Base-by-base conservation (phyloP, 2,329 filamentous ascomycete genomes). In the Pestalotiopsis sp. region DNA sequence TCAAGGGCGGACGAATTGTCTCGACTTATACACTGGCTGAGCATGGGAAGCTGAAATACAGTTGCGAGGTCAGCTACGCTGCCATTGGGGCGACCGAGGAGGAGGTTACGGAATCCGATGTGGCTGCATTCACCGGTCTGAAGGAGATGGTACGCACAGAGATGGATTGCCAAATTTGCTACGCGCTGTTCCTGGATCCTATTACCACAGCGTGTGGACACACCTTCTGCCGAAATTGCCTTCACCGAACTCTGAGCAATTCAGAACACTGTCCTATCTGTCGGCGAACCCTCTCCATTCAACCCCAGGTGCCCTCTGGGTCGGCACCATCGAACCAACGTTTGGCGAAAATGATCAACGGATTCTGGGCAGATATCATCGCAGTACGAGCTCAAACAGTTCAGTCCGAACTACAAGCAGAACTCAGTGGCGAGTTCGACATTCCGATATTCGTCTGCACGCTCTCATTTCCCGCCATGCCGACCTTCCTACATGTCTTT, bases 111-210 rank as follows among this genome's bases (percentile, higher is more conserved):
- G 70, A 77, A 14, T 70, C 86, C 23, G 89, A 92, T 70, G 72
- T 76, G 4, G 78, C 75, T 9, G 75, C 91, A 9, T 80, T 94
- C 36, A 81, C 85, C 31, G 84, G 83, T 41, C 77, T 96, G 14
- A 89, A 89, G 73, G 87, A 91, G 31, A 82, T 84, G 1, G 84
- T 89, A 3, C 88, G 90, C 70, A 83, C 85, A 17, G 94, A 97
- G 77, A 83, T 97, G 75, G 94, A 97, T 75, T 98, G 95, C 73
- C 93, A 96, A 74, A 90, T 97, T 69, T 97, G 95, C 80, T 97
- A 95, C 78, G 88, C 90, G 56, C 80, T 97, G 25, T 92, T 95
- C 78, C 83, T 94, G 70, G 92, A 97, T 70, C 94, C 95, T 0
- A 83, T 95, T 65, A 97, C 94, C 0, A 97, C 93, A 0, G 86